Conservation (phyloP, 306 rosid species). For the Trifolium pratense region DNA sequence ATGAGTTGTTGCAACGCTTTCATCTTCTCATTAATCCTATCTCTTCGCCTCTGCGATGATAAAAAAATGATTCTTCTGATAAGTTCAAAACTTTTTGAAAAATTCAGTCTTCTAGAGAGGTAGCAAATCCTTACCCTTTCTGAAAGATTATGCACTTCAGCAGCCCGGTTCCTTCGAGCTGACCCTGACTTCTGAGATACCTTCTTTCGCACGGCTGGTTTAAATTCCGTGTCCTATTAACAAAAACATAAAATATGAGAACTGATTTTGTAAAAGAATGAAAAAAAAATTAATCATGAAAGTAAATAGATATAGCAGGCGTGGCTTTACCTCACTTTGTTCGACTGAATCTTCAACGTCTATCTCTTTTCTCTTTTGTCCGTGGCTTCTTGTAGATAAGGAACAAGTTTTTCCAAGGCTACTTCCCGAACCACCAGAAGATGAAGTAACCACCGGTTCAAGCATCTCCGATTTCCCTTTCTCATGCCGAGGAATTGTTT, state of each 20-base stretch:
- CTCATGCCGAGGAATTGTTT: slow-evolving; percentile 49
- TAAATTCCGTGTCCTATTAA: slow-evolving; percentile 70
- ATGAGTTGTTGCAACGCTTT: slow-evolving; percentile 88
- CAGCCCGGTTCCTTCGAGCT: slow-evolving; percentile 78
- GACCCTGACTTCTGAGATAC: slow-evolving; percentile 59
- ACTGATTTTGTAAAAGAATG: slow-evolving; percentile 10
- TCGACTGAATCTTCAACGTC: slow-evolving; percentile 76
- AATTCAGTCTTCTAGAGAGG: slow-evolving; percentile 10
- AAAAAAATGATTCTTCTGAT: background rate
- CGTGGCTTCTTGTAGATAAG: slow-evolving; percentile 64
- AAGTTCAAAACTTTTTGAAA: background rate
- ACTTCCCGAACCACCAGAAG: slow-evolving; percentile 82
- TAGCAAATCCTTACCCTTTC: slow-evolving; percentile 68
- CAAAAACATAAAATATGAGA: slow-evolving; percentile 25
- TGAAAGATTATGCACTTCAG: slow-evolving; percentile 91
- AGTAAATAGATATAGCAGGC: slow-evolving; percentile 1
- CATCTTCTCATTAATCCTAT: slow-evolving; percentile 95
- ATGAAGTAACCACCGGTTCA: slow-evolving; percentile 69
- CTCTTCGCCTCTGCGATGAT: slow-evolving; percentile 75
- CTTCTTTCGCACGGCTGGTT: slow-evolving; percentile 66
- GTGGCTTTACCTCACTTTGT: slow-evolving; percentile 74
- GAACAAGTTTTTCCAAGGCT: slow-evolving; percentile 71
- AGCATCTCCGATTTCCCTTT: slow-evolving; percentile 57
- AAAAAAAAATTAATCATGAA: slow-evolving; percentile 15
- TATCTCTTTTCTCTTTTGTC: slow-evolving; percentile 67